Base-by-base conservation (phyloP, 2,329 filamentous ascomycete genomes). In the Helotiales sp. region DNA sequence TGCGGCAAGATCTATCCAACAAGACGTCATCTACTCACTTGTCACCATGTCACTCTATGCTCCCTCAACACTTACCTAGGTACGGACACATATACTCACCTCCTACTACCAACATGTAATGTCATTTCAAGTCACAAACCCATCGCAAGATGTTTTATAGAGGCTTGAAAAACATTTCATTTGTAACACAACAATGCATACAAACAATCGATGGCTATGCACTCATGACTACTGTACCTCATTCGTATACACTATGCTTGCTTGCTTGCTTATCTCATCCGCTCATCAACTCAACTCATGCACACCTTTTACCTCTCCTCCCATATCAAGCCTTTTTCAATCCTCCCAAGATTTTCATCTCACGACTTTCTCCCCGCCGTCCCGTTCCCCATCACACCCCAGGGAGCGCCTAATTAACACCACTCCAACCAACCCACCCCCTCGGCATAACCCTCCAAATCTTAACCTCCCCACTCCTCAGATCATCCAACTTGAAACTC, bases 371-470 rank as follows among this genome's bases (percentile, higher is more conserved):
- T 15, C 34, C 10, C 34, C 5, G 9, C 34, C 34, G 5, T 36
- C 15, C 17, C 15, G 8, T 36, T 36, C 15, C 17, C 15, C 36
- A 7, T 40, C 36, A 40, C 15, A 19, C 17, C 36, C 40, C 31
- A 19, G 19, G 3, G 42, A 15, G 10, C 25, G 6, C 6, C 40
- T 83, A 85, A 67, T 81, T 79, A 73, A 79, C 75, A 65, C 78
- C 79, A 69, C 87, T 88, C 95, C 93, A 98, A 24, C 93, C 92
- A 52, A 98, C 87, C 92, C 93, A 99, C 71, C 83, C 88, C 68
- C 91, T 83, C 36, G 91, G 90, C 85, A 98, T 96, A 46, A 97
- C 89, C 57, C 95, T 85, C 95, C 95, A 99, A 60, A 99, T 91
- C 78, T 95, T 93, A 67, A 97, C 93, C 77, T 99, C 95, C 17